Evolutionary conservation across 805 yeast species (phyloP).

Genomic region (Spencermartinsiella europaea): DNA sequence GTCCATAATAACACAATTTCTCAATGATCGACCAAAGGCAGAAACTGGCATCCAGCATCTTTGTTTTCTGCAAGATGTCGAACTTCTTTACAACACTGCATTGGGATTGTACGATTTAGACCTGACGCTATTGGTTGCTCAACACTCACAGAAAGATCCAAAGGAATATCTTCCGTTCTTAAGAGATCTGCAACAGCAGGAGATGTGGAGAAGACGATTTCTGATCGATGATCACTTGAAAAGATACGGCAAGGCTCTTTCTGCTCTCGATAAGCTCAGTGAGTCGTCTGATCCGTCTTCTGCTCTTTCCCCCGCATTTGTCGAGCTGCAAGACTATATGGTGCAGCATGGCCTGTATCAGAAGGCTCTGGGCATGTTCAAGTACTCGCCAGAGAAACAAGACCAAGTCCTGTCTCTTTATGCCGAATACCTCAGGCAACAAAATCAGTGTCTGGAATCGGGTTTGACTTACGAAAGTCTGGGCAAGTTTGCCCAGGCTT

Average conservation of each 20-base stretch:
- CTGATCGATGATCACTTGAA: conserved; percentile 75
- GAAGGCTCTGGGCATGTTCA: conserved; percentile 59
- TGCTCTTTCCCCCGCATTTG: conserved; percentile 27
- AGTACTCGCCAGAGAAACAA: conserved; percentile 51
- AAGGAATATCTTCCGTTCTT: conserved; percentile 92
- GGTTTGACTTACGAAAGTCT: conserved; percentile 74
- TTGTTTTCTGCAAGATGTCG: conserved; percentile 87
- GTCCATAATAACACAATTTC: conserved; percentile 15
- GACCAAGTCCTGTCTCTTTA: conserved; percentile 50
- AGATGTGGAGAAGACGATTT: conserved; percentile 62
- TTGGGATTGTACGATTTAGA: conserved; percentile 78
- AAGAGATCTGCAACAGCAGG: conserved; percentile 67
- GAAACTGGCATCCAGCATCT: conserved; percentile 73
- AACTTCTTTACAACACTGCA: conserved; percentile 70
- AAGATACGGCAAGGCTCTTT: conserved; percentile 61
- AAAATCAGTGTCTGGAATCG: conserved; percentile 63
- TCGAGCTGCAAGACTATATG: conserved; percentile 65
- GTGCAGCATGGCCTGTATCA: conserved; percentile 64
- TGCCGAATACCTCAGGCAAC: conserved; percentile 56
- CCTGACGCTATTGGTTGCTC: conserved; percentile 79
- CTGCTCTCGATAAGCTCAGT: conserved; percentile 45
- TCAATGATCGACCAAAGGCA: conserved; percentile 50
- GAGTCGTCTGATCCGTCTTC: conserved; percentile 28
- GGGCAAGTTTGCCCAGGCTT: conserved; percentile 50
- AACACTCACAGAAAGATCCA: conserved; percentile 96